Evolutionary conservation across 345 rosid species (phyloP), one percentile per base, ranked within the genome.

Genomic region (Lumnitzera racemosa): DNA sequence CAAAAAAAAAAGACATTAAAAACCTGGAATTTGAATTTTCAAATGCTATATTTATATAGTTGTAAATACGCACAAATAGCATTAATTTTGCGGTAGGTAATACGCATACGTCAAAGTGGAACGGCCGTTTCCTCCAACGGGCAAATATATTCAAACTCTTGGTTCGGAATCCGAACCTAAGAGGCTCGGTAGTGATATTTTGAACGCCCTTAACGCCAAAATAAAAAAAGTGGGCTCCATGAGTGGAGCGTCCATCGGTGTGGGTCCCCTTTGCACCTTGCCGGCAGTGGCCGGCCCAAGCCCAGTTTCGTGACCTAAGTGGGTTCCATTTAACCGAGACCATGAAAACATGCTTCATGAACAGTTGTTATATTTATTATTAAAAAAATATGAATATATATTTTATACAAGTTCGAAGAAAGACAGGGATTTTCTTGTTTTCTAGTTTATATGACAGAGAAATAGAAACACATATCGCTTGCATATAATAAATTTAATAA

Each of bases 91-190:
- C 4, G 43, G 43, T 36, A 36, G 43, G 43, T 36, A 36, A 36
- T 36, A 15, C 24, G 23, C 0, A 3, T 17, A 52, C 4, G 13
- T 74, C 67, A 65, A 67, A 46, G 41, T 51, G 43, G 59, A 53
- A 53, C 64, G 70, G 53, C 56, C 15, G 62, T 71, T 72, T 81
- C 78, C 85, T 72, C 81, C 82, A 70, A 70, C 65, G 31, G 70
- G 62, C 58, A 50, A 58, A 36, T 46, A 57, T 47, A 70, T 76
- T 80, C 65, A 79, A 85, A 78, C 69, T 25, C 12, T 12, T 55
- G 89, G 78, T 58, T 80, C 77, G 82, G 84, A 20, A 69, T 69
- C 78, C 86, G 69, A 73, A 67, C 78, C 84, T 41, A 51, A 51
- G 50, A 67, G 80, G 67, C 66, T 61, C 47, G 81, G 66, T 2